phyloP scores from a whole-genome alignment of 176 grass and related monocot species.

The Leersia perrieri region DNA sequence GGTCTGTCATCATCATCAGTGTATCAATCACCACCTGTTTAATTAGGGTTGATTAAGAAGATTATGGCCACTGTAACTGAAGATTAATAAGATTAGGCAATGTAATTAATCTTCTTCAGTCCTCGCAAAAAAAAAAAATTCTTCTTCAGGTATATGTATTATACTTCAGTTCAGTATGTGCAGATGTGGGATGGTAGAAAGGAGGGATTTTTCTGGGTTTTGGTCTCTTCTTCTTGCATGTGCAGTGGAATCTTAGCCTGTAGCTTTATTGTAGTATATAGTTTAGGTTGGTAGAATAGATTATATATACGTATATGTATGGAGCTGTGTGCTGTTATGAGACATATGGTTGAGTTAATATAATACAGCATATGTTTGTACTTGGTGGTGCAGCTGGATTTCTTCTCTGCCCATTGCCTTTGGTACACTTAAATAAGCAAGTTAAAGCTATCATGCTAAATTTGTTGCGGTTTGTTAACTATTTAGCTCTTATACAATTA shows the following conservation, averaged over 20 bases:
- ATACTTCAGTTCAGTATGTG: not conserved
- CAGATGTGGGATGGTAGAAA: not conserved
- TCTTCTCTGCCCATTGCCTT: not conserved
- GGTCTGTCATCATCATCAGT: too few relatives aligned
- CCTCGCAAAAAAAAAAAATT: too few relatives aligned
- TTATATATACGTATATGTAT: not conserved
- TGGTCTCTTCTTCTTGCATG: slow-evolving; percentile 19
- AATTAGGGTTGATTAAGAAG: not conserved
- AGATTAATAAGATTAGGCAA: not conserved
- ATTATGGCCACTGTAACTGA: not conserved
- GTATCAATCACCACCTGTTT: too few relatives aligned
- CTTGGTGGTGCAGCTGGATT: slow-evolving; percentile 21
- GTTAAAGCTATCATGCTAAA: too few relatives aligned
- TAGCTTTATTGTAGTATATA: not conserved
- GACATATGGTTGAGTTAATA: not conserved
- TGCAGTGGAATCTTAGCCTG: slow-evolving; percentile 26
- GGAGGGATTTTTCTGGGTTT: not conserved
- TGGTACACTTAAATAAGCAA: not conserved
- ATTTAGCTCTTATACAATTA: too few relatives aligned
- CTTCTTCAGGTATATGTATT: not conserved
- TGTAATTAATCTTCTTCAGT: too few relatives aligned
- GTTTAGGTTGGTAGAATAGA: not conserved
- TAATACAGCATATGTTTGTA: not conserved
- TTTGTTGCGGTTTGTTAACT: too few relatives aligned
- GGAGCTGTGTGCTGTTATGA: not conserved